Percentiles rank a stretch among this genome's conserved stretches.
Conservation (phyloP, 192 early-diverging fungal species). For the Lobosporangium transversale region DNA sequence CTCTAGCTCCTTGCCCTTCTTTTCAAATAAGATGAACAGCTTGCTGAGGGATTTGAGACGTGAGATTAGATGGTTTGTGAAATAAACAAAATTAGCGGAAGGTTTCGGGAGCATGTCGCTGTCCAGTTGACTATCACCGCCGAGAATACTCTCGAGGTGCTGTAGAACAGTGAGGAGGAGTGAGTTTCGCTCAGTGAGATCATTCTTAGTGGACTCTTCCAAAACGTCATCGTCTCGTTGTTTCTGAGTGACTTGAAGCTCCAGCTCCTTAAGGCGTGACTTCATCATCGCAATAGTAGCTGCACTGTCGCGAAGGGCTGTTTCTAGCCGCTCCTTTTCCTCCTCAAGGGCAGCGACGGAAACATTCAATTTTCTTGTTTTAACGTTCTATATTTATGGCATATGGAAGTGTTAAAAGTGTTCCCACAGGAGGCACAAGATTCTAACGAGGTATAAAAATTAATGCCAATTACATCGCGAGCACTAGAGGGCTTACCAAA, state of each 20-base stretch:
- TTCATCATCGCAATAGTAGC: conserved; percentile 50
- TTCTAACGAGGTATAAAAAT: background rate
- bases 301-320: conserved; percentile 41
- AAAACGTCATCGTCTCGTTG: conserved; percentile 21
- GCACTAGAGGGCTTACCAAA: conserved; percentile 26
- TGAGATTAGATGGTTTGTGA: conserved; percentile 47
- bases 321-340: conserved; percentile 41
- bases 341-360: conserved; percentile 40
- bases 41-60: conserved; percentile 52
- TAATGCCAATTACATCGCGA: background rate
- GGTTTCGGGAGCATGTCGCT: conserved; percentile 51
- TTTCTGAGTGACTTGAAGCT: conserved; percentile 29
- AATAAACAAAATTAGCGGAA: conserved; percentile 50
- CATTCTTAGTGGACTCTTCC: conserved; percentile 20
- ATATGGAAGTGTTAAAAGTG: background rate
- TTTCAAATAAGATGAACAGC: conserved; percentile 48
- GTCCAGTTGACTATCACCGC: conserved; percentile 43
- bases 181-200: conserved; percentile 54
- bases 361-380: conserved; percentile 41
- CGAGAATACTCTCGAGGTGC: conserved; percentile 51
- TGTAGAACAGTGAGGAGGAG: conserved; percentile 50
- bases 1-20: conserved; percentile 51
- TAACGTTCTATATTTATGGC: conserved; percentile 19
- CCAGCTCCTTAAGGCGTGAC: conserved; percentile 34
- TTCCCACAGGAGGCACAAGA: too few species aligned